These are phyloP conservation scores for Globisporangium sylvaticum DNA, from an alignment of 352 stramenopile species.

Conservation along the genomic window DNA sequence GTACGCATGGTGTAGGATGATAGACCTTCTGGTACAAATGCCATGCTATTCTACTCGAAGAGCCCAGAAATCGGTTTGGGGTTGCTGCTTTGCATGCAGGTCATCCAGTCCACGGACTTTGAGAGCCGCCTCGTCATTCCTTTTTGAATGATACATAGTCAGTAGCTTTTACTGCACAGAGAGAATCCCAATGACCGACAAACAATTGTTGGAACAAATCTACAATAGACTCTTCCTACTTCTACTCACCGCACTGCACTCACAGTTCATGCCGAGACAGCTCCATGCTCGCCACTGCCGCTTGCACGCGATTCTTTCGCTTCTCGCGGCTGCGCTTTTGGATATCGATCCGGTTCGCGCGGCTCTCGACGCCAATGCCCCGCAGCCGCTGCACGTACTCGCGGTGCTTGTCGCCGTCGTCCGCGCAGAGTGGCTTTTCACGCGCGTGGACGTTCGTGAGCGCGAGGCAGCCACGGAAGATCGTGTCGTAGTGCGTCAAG, in stretches of 20 bases:
- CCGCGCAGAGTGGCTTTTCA: too few species aligned
- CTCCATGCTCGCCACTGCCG: not conserved
- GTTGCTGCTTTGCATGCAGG: slow-evolving; percentile 19
- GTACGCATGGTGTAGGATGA: too few species aligned
- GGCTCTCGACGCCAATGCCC: too few species aligned
- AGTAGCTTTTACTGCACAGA: not conserved
- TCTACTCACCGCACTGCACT: not conserved
- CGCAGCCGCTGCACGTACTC: too few species aligned
- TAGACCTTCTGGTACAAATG: too few species aligned
- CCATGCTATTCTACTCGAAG: too few species aligned
- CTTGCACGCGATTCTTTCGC: not conserved
- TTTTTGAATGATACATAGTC: slow-evolving; percentile 29
- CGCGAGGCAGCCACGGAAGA: not conserved
- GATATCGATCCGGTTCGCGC: too few species aligned
- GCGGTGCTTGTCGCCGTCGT: too few species aligned
- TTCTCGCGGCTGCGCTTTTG: not conserved
- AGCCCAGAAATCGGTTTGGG: not conserved
- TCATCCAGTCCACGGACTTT: slow-evolving; percentile 58
- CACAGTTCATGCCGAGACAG: not conserved
- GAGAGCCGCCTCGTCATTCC: slow-evolving; percentile 51
- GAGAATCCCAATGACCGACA: not conserved
- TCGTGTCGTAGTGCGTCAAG: not conserved
- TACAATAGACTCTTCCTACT: not conserved
- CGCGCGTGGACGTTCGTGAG: not conserved
- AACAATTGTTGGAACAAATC: not conserved